Conservation (phyloP, 2,329 filamentous ascomycete genomes). For the Akanthomyces lecanii region DNA sequence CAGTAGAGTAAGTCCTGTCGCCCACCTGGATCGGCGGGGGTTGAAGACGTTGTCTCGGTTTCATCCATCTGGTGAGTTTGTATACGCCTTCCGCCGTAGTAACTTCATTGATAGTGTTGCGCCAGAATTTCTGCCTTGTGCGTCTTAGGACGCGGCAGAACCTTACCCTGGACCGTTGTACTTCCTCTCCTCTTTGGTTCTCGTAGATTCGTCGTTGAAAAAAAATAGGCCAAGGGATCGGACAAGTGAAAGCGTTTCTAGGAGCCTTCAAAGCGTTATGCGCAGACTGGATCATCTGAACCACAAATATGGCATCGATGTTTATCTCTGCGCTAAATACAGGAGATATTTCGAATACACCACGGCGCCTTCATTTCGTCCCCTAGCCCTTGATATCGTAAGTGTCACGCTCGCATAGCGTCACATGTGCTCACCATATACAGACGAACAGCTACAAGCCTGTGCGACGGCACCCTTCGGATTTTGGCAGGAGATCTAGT, state of each 20-base stretch:
- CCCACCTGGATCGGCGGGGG: too few relatives aligned
- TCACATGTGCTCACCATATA: not conserved
- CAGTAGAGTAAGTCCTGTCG: not conserved
- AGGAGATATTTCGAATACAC: not conserved
- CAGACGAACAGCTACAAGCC: not conserved
- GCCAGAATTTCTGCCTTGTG: not conserved
- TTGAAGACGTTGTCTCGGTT: too few relatives aligned
- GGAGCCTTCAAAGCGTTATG: too few relatives aligned
- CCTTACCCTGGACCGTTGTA: not conserved
- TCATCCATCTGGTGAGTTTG: too few relatives aligned
- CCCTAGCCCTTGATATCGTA: not conserved
- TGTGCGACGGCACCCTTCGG: not conserved
- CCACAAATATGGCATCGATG: not conserved
- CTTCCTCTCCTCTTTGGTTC: constrained; percentile 5
- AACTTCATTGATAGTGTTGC: too few relatives aligned
- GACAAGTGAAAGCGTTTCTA: too few relatives aligned
- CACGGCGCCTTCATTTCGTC: not conserved
- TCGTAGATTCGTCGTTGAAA: not conserved
- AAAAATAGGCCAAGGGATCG: too few relatives aligned
- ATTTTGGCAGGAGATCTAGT: not conserved
- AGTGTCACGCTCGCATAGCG: not conserved
- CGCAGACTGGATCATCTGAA: too few relatives aligned
- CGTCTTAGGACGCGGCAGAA: constrained; percentile 1
- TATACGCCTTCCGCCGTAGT: too few relatives aligned
- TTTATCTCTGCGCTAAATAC: not conserved